phyloP scores from a whole-genome alignment of 352 stramenopile species.

The Blastocystis sp. region DNA sequence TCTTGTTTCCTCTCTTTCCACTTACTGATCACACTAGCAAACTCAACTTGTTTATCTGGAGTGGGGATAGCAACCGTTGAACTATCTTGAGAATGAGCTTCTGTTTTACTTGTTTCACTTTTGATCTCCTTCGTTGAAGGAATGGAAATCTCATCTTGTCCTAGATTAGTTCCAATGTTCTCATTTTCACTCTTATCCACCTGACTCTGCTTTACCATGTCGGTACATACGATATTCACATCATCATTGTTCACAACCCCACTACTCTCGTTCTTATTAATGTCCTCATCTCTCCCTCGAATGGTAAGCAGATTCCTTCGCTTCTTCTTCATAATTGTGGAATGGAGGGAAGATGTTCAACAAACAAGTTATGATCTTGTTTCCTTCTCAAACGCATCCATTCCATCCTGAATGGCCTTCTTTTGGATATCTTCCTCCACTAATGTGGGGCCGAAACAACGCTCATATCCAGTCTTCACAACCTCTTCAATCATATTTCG shows the following conservation, averaged over 20 bases:
- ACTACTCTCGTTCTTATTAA: neutral
- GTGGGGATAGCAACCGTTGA: neutral
- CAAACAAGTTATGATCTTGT: neutral
- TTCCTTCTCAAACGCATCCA: neutral
- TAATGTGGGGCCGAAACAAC: neutral
- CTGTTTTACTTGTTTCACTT: neutral
- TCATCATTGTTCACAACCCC: neutral
- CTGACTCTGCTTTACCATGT: neutral
- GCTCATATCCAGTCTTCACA: neutral
- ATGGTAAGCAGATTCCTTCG: neutral
- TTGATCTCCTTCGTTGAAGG: neutral
- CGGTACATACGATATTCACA: neutral
- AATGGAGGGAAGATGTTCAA: conserved; percentile 21
- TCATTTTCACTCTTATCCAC: neutral
- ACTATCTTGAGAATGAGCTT: neutral
- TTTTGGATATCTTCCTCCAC: conserved; percentile 9
- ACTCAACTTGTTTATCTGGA: neutral
- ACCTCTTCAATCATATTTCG: neutral
- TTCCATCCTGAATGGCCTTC: neutral
- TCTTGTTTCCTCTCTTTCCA: neutral
- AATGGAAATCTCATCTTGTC: neutral
- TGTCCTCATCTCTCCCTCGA: neutral
- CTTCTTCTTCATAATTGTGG: conserved; percentile 12
- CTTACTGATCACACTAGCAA: neutral
- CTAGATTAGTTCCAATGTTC: no score